Percentiles rank a stretch among this genome's conserved stretches.
Evolutionary conservation across 2,329 filamentous ascomycete genomes (phyloP).

Genomic region (Sphaerulina musiva): DNA sequence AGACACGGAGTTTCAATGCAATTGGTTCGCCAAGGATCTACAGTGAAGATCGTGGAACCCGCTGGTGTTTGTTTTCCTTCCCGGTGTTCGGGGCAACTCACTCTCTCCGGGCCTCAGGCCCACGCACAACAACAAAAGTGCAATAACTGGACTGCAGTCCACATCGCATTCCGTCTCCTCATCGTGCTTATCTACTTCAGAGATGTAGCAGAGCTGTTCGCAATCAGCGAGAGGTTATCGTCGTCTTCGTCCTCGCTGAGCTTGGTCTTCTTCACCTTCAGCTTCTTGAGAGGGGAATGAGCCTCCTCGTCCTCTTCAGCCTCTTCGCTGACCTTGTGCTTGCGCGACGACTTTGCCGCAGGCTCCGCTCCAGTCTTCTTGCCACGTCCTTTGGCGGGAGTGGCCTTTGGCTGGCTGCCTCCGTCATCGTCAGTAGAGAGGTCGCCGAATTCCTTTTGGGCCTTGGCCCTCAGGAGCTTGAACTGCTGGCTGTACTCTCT

Average conservation of each 20-base stretch:
- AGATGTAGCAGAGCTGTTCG: too few species aligned
- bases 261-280: slow-evolving; percentile 4
- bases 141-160: background rate
- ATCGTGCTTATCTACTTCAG: too few species aligned
- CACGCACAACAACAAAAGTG: background rate
- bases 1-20: background rate
- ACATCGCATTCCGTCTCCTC: background rate
- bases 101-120: background rate
- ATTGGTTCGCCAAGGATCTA: background rate
- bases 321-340: background rate
- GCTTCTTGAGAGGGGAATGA: slow-evolving; percentile 3
- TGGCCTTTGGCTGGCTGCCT: background rate
- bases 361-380: background rate
- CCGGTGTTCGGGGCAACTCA: background rate
- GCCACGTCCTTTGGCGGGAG: slow-evolving; percentile 4
- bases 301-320: slow-evolving; percentile 1
- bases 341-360: background rate
- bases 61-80: background rate
- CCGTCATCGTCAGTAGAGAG: background rate
- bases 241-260: slow-evolving; percentile 1
- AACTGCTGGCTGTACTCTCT: background rate
- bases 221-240: background rate
- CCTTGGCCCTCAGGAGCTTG: slow-evolving; percentile 1
- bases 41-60: background rate
- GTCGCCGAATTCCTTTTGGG: slow-evolving; percentile 1